These are phyloP conservation scores for Simmondsia chinensis DNA, from an alignment of 148 eudicot species.

Conservation along the genomic window DNA sequence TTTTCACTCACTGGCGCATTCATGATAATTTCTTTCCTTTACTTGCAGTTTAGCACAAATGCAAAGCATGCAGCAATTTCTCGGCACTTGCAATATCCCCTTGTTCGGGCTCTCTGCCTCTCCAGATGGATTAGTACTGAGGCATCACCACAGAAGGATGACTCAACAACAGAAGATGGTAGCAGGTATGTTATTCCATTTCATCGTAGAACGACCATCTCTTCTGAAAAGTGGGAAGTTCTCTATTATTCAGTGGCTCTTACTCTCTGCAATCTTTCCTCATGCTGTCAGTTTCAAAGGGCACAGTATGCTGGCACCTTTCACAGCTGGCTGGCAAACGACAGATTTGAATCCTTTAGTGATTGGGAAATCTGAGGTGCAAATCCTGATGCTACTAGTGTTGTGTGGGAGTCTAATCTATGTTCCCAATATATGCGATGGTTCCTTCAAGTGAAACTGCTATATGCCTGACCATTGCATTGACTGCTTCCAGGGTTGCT, in stretches of 20 bases:
- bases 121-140: conserved; percentile 28
- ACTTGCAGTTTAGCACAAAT: conserved; percentile 20
- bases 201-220: too few relatives aligned
- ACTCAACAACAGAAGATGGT: conserved; percentile 16
- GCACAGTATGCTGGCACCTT: conserved; percentile 95
- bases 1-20: too few relatives aligned
- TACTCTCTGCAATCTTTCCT: conserved; percentile 1
- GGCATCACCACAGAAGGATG: conserved; percentile 30
- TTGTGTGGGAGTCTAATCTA: too few relatives aligned
- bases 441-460: too few relatives aligned
- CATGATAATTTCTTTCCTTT: background rate
- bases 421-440: too few relatives aligned
- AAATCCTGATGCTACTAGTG: background rate
- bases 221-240: too few relatives aligned
- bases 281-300: conserved; percentile 56
- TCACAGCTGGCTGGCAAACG: conserved; percentile 94
- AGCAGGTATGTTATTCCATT: conserved; percentile 42
- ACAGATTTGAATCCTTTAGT: conserved; percentile 73
- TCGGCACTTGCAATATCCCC: conserved; percentile 13
- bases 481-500: conserved; percentile 50
- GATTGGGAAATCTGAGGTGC: conserved; percentile 83
- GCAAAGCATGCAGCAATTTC: conserved; percentile 22
- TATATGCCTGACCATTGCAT: conserved; percentile 5
- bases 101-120: conserved; percentile 12
- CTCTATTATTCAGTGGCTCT: background rate